Percentiles rank a stretch among this genome's conserved stretches.
These are phyloP conservation scores for Licmophora abbreviata DNA, from an alignment of 108 stramenopile genomes.

Conservation along the genomic window DNA sequence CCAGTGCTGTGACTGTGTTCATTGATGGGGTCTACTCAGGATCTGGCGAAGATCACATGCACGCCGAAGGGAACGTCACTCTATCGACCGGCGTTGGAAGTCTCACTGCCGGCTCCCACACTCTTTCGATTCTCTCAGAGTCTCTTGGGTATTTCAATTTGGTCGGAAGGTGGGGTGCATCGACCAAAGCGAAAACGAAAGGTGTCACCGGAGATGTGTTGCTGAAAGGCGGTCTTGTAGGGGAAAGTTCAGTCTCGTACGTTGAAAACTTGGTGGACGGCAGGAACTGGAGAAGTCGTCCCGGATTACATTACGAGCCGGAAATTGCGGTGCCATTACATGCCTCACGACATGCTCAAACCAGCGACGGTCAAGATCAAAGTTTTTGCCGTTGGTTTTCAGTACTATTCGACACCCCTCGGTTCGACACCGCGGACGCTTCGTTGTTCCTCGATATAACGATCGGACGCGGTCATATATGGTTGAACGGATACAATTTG, in stretches of 20 bases:
- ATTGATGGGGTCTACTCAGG: constrained; percentile 34
- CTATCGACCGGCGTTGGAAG: constrained; percentile 10
- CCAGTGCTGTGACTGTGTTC: constrained; percentile 31
- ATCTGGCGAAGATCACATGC: constrained; percentile 18
- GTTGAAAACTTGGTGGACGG: constrained; percentile 17
- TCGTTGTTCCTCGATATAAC: constrained; percentile 22
- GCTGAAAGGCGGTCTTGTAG: too few relatives aligned
- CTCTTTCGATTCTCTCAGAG: constrained; percentile 35
- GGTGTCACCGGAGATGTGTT: constrained; percentile 31
- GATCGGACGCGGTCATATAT: constrained; percentile 37
- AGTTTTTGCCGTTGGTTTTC: constrained; percentile 14
- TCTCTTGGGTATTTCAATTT: constrained; percentile 45
- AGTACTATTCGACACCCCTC: constrained; percentile 29
- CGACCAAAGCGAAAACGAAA: constrained; percentile 31
- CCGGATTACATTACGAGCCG: constrained; percentile 23
- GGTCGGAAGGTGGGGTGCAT: constrained; percentile 41
- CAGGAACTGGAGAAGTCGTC: constrained; percentile 21
- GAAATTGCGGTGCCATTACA: too few relatives aligned
- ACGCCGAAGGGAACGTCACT: constrained; percentile 29
- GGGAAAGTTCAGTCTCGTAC: constrained; percentile 1
- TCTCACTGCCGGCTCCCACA: constrained; percentile 13
- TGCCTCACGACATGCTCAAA: not conserved
- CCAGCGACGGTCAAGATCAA: not conserved
- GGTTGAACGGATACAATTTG: constrained; percentile 46
- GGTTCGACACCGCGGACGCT: constrained; percentile 8